These are phyloP conservation scores for Coelastrella sp. DNA, from an alignment of 139 green algal genomes.

Conservation along the genomic window DNA sequence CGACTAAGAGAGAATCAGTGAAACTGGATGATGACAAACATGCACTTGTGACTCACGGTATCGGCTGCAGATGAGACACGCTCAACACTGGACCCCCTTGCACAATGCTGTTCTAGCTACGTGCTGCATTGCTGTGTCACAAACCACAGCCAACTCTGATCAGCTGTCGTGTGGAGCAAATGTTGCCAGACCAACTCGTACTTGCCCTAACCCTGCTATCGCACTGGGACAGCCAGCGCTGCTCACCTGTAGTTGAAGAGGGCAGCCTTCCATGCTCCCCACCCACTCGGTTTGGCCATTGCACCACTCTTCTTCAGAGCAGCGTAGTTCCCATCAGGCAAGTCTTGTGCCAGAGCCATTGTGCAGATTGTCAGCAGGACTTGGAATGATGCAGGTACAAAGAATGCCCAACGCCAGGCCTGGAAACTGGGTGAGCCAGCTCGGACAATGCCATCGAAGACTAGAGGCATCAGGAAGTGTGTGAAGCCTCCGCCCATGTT, in stretches of 20 bases:
- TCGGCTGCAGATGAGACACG: too few relatives aligned
- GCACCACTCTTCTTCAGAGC: constrained; percentile 79
- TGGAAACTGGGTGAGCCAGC: constrained; percentile 47
- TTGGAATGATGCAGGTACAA: constrained; percentile 80
- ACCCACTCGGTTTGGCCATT: constrained; percentile 77
- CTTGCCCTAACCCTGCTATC: too few relatives aligned
- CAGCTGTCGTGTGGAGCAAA: too few relatives aligned
- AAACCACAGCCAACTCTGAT: too few relatives aligned
- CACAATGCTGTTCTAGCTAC: too few relatives aligned
- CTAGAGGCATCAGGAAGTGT: constrained; percentile 94
- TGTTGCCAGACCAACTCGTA: too few relatives aligned
- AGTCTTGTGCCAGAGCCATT: constrained; percentile 78
- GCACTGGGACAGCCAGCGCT: too few relatives aligned
- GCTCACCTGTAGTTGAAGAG: constrained; percentile 75
- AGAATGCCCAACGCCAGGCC: constrained; percentile 94
- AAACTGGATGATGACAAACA: too few relatives aligned
- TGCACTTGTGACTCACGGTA: too few relatives aligned
- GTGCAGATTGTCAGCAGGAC: constrained; percentile 51
- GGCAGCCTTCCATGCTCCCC: constrained; percentile 77
- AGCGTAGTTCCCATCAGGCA: constrained; percentile 91
- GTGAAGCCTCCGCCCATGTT: constrained; percentile 94
- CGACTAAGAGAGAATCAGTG: too few relatives aligned
- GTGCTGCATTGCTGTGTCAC: too few relatives aligned
- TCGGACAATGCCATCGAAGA: constrained; percentile 72
- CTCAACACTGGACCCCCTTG: too few relatives aligned